phyloP scores from a whole-genome alignment of 495 filamentous ascomycete species.

The Penicillium angulare region DNA sequence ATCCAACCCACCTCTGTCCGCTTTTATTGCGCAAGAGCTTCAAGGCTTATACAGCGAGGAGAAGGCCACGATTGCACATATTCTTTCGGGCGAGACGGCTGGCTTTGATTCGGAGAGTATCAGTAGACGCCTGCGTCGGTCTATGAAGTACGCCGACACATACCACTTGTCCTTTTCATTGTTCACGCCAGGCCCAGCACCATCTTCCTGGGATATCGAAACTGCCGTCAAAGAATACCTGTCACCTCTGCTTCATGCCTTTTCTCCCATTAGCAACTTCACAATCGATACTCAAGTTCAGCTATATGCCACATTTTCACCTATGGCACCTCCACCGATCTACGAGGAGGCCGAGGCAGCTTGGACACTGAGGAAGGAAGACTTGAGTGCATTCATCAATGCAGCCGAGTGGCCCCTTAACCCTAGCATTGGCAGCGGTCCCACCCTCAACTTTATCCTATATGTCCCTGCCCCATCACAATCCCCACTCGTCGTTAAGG shows the following conservation, averaged over 20 bases:
- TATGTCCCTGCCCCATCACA: constrained; percentile 67
- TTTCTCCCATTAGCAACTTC: constrained; percentile 87
- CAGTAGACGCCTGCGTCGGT: constrained; percentile 65
- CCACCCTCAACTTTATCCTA: constrained; percentile 92
- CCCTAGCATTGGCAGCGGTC: constrained; percentile 88
- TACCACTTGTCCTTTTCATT: constrained; percentile 97
- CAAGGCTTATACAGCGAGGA: constrained; percentile 83
- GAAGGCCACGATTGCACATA: constrained; percentile 80
- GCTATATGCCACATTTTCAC: constrained; percentile 77
- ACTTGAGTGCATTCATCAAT: constrained; percentile 92
- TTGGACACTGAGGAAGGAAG: constrained; percentile 78
- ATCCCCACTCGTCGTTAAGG: constrained; percentile 64
- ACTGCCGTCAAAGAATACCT: constrained; percentile 78
- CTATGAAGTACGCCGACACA: constrained; percentile 87
- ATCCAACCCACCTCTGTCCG: constrained; percentile 70
- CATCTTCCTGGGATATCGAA: constrained; percentile 91
- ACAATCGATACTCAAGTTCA: constrained; percentile 97
- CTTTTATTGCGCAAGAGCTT: constrained; percentile 76
- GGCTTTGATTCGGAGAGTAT: constrained; percentile 45
- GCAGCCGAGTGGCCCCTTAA: constrained; percentile 96
- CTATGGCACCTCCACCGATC: constrained; percentile 63
- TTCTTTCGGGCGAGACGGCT: constrained; percentile 56
- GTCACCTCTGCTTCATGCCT: constrained; percentile 71
- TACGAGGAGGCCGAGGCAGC: constrained; percentile 49
- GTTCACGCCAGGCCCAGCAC: constrained; percentile 73